Percentiles rank a stretch among this genome's conserved stretches.
phyloP scores from a whole-genome alignment of 1,284 basidiomycete species.

The Hypsizygus ulmarius region DNA sequence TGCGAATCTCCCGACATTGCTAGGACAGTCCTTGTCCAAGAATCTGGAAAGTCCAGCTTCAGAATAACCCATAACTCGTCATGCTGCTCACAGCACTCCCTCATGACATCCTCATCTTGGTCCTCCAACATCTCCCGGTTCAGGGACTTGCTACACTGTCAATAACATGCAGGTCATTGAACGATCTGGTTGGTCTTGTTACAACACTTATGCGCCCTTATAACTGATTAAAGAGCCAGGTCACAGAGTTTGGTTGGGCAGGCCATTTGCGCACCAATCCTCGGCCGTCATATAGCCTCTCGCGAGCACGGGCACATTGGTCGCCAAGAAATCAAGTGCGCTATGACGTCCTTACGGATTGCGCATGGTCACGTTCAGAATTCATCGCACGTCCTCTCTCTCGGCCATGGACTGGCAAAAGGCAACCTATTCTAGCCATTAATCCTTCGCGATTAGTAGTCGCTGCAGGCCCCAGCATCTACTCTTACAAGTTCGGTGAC shows the following conservation, averaged over 20 bases:
- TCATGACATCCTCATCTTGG: slow-evolving; percentile 54
- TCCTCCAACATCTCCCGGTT: slow-evolving; percentile 47
- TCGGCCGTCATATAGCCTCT: slow-evolving; percentile 53
- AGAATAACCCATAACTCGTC: slow-evolving; percentile 3
- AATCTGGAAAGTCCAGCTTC: slow-evolving; percentile 3
- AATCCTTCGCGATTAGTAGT: slow-evolving; percentile 57
- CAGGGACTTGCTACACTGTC: slow-evolving; percentile 47
- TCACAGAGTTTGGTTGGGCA: slow-evolving; percentile 61
- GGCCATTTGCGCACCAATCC: slow-evolving; percentile 47
- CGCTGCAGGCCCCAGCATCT: slow-evolving; percentile 57
- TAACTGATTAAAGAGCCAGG: slow-evolving; percentile 35
- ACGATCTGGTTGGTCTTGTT: slow-evolving; percentile 44
- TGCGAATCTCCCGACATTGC: slow-evolving; percentile 3
- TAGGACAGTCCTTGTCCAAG: not conserved
- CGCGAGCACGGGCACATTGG: slow-evolving; percentile 46
- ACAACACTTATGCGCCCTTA: not conserved
- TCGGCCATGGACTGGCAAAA: slow-evolving; percentile 56
- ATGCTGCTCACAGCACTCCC: slow-evolving; percentile 40
- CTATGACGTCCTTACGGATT: slow-evolving; percentile 54
- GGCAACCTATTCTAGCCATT: slow-evolving; percentile 59
- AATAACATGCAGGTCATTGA: slow-evolving; percentile 42
- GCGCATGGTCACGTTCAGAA: slow-evolving; percentile 47
- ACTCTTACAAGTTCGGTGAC: slow-evolving; percentile 53
- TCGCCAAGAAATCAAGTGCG: slow-evolving; percentile 42
- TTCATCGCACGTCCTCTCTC: slow-evolving; percentile 70